Conservation (phyloP, 257 asterid species). For the Nemophila menziesii region DNA sequence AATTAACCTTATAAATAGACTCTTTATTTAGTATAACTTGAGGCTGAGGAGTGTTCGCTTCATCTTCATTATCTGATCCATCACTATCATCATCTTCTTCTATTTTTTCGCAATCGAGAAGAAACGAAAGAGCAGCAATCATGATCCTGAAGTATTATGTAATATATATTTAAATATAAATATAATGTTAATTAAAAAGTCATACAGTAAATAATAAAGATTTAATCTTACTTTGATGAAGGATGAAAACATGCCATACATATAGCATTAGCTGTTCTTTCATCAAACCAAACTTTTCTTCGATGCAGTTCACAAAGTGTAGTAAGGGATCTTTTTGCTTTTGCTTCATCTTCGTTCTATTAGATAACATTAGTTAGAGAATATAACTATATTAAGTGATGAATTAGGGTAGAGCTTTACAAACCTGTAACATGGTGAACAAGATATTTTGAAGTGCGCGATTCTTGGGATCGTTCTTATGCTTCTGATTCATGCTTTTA, state of each 20-base stretch:
- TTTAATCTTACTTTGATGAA: conserved; percentile 39
- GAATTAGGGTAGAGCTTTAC: conserved; percentile 4
- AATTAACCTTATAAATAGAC: conserved; percentile 75
- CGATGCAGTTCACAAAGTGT: conserved; percentile 74
- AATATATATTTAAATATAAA: conserved; percentile 8
- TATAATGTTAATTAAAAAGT: background rate
- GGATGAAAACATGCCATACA: conserved; percentile 79
- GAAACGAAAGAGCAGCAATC: conserved; percentile 81
- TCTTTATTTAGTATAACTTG: conserved; percentile 60
- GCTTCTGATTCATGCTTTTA: conserved; percentile 72
- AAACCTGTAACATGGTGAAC: conserved; percentile 74
- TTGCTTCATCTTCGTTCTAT: conserved; percentile 85
- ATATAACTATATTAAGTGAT: conserved; percentile 5
- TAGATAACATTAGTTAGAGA: conserved; percentile 9
- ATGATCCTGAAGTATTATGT: conserved; percentile 82
- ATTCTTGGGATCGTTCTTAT: conserved; percentile 74
- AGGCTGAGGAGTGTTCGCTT: conserved; percentile 34
- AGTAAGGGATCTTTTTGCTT: conserved; percentile 69
- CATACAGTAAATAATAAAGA: background rate
- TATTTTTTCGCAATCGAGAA: conserved; percentile 84
- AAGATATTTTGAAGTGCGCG: conserved; percentile 63
- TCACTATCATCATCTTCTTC: conserved; percentile 59
- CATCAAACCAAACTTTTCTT: conserved; percentile 84
- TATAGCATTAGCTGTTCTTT: conserved; percentile 86
- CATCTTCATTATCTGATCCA: conserved; percentile 72